Evolutionary conservation across 2,329 filamentous ascomycete species (phyloP), one percentile per base, ranked within the genome.

Genomic region (Cladosporium sp.): DNA sequence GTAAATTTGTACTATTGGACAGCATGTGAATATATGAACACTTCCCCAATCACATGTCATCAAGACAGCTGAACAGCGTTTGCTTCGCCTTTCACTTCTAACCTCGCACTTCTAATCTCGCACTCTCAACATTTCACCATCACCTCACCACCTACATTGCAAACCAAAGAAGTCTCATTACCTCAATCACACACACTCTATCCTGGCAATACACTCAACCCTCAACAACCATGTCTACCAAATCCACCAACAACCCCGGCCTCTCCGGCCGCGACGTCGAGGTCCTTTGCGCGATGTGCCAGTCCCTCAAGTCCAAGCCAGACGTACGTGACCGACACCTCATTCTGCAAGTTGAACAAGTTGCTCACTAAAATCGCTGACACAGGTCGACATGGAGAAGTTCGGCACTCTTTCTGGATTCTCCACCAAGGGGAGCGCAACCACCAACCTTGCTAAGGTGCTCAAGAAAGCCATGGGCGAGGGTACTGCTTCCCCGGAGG

Each of bases 21-120:
- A 41, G 45, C 45, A 32, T 48, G 45, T 48, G 45, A 48, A 48
- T 41, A 48, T 48, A 48, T 20, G 19, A 39, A 19, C 19, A 6
- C 13, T 34, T 34, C 11, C 19, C 9, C 19, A 22, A 19, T 39
- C 37, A 39, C 37, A 22, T 20, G 17, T 22, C 37, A 20, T 38
- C 37, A 17, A 12, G 8, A 19, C 17, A n/a, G n/a, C n/a, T n/a
- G n/a, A n/a, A n/a, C n/a, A n/a, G n/a, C n/a, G n/a, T n/a, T 15
- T 15, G 30, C 30, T 34, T n/a, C 24, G 6, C 18, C 22, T 29
- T 17, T 38, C n/a, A 24, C 3, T 12, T 13, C 13, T 17, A 15
- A 12, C 34, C 34, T 40, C 36, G 6, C 9, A n/a, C 11, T 15
- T 44, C 42, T 22, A 12, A 11, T 44, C 44, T 4, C 22, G 2